Base-by-base conservation (phyloP, 306 rosid genomes). In the Glycine tomentella region DNA sequence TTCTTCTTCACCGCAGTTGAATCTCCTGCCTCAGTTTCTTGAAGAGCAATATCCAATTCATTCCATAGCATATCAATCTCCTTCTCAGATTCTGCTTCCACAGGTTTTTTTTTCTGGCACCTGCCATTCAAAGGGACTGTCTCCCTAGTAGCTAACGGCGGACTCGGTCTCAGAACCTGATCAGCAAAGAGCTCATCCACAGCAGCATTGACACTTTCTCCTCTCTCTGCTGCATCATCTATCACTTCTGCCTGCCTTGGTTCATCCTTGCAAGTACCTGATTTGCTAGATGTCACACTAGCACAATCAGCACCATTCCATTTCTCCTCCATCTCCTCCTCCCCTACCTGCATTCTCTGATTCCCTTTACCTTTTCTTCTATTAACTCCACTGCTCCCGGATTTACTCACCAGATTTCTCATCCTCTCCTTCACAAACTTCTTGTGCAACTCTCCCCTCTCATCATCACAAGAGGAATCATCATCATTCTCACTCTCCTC, bases 211-310 rank as follows among this genome's bases (percentile, higher is more conserved):
- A 42, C 46, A 5, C 16, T 33, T 7, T 6, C 17, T 62, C 12
- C 33, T 46, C 59, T 75, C 44, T 59, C 13, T 14, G 2, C 33
- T 8, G 2, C 33, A 1, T 15, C 31, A 25, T 45, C 25, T 75
- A 68, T 75, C 79, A 42, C 50, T 40, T 8, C 1, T 8, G 7
- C n/a, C 0, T 4, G 13, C 15, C 7, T 13, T 25, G 9, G 25
- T 59, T 8, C 52, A 2, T 17, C 62, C 25, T 31, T 63, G 8
- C 3, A 3, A 3, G 7, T 13, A 25, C 46, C 42, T 1, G 59
- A 20, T 46, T 69, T 15, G 20, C 15, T 69, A 69, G 56, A 45
- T 9, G 74, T 12, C 38, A 6, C 74, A 46, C 75, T 70, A 13
- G 42, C 59, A 70, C 56, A 69, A 46, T 70, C 74, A 3, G 6